A percentile compares a stretch with the other conserved stretches of the same genome.
These are phyloP conservation scores for Globisporangium splendens DNA, from an alignment of 352 stramenopile species.

Conservation along the genomic window DNA sequence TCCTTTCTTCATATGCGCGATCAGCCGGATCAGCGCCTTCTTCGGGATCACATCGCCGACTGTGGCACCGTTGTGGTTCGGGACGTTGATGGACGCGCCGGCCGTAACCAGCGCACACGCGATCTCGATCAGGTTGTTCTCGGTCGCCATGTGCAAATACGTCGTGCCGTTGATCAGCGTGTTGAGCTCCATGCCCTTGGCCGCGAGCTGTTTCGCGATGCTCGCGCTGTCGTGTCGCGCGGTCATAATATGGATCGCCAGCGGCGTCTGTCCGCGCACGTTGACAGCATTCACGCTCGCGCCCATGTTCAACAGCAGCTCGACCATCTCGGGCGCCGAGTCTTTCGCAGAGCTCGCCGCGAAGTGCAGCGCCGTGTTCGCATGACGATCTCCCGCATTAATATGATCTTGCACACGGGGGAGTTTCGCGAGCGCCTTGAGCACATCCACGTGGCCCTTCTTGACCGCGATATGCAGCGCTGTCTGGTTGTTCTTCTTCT, in stretches of 20 bases:
- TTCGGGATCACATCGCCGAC: conserved; percentile 75
- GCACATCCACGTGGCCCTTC: conserved; percentile 80
- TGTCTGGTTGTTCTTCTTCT: conserved; percentile 84
- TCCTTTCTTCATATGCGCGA: conserved; percentile 77
- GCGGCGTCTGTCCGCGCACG: conserved; percentile 76
- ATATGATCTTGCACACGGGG: conserved; percentile 64
- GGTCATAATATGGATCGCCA: conserved; percentile 84
- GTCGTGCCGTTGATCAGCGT: conserved; percentile 72
- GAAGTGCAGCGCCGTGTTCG: conserved; percentile 83
- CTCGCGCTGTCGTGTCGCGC: conserved; percentile 49
- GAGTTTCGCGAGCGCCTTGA: conserved; percentile 76
- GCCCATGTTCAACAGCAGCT: conserved; percentile 60
- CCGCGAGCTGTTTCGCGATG: conserved; percentile 55
- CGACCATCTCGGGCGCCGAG: conserved; percentile 58
- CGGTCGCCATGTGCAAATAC: conserved; percentile 82
- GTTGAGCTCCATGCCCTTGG: conserved; percentile 47
- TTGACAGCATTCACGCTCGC: conserved; percentile 66
- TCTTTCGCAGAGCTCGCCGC: conserved; percentile 61
- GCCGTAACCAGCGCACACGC: conserved; percentile 58
- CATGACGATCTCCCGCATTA: conserved; percentile 72
- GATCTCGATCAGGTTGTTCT: conserved; percentile 64
- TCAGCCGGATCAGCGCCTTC: conserved; percentile 74
- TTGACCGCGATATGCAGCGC: conserved; percentile 81
- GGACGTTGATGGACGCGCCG: conserved; percentile 82
- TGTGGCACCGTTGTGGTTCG: conserved; percentile 71